Base-by-base conservation (phyloP, 176 grass and related monocot genomes). In the Calamus simplicifolius region DNA sequence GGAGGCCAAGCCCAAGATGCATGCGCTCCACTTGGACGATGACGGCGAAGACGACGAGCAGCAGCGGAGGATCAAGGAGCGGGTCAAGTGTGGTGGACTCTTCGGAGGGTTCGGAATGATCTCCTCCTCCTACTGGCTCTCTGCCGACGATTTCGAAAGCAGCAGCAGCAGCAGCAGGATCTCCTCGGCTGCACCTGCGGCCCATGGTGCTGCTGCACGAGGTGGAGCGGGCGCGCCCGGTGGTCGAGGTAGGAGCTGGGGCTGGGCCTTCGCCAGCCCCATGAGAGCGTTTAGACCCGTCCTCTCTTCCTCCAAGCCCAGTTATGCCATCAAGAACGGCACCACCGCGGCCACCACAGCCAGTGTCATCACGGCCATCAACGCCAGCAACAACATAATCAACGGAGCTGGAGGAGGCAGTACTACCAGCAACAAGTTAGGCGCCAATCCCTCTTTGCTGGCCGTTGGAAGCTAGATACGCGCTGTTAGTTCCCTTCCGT, bases 191-290 rank as follows among this genome's bases (percentile, higher is more conserved):
- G 27, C 7, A 0, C 1, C 17, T 17, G 59, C 77, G 5, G 10
- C 5, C 7, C 35, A 43, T 2, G 35, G 35, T 2, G 2, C 35
- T 10, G 10, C 35, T 2, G 35, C 10, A 43, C 35, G 35, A 3
- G 16, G n/a, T 29, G 5, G 52, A 3, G 17, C 27, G 21, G 63
- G 16, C 74, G 79, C 69, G 81, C 63, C 15, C 25, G 6, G 14
- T 7, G 27, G 28, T 28, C 65, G 65, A 6, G 16, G 17, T 18
- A 59, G 84, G 63, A 75, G 76, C 53, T 93, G 88, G 88, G 85
- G 79, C 6, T 99, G 84, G 94, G 88, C 85, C 18, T 89, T 99
- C 7, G 81, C 94, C 3, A 99, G 94, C 67, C 88, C 88, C 48
- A 93, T 99, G 88, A 68, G 94, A 31, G 85, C 76, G 51, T 84